Conservation (phyloP, 208 protist genomes). For the Acanthamoeba rhysodes region DNA sequence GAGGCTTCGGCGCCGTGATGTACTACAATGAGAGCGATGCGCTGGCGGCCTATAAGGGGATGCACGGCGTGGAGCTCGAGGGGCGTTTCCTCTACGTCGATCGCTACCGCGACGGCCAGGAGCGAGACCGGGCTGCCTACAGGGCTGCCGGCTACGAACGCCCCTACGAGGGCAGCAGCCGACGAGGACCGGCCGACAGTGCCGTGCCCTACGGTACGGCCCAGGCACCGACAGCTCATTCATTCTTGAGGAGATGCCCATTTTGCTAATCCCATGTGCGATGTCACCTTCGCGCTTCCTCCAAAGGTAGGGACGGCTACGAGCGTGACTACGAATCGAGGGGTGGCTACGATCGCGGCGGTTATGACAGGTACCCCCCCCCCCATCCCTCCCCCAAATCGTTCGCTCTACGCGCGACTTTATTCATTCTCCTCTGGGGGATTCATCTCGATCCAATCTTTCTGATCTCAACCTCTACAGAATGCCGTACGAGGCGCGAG, state of each 20-base stretch:
- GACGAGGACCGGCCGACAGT: not conserved
- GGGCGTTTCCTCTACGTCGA: conserved; percentile 17
- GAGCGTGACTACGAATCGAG: not conserved
- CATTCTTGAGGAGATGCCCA: not conserved
- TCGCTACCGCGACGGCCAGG: not conserved
- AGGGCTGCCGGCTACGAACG: not conserved
- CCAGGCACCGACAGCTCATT: not conserved
- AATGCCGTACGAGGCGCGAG: not conserved
- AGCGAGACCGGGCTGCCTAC: not conserved
- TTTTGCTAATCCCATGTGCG: not conserved
- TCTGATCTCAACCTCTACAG: not conserved
- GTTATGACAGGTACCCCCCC: not conserved
- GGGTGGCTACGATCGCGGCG: not conserved
- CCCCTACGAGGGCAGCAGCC: not conserved
- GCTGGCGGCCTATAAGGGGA: conserved; percentile 20
- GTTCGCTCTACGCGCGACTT: too few relatives aligned
- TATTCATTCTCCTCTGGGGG: too few relatives aligned
- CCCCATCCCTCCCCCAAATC: not conserved
- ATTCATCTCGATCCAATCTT: too few relatives aligned
- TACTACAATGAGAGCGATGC: not conserved
- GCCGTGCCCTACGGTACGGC: not conserved
- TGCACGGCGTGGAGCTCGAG: conserved; percentile 15
- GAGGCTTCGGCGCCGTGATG: not conserved
- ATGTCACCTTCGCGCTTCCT: not conserved
- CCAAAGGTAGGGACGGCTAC: not conserved